Conservation (phyloP, 2,329 filamentous ascomycete genomes). For the Alternaria consortialis region DNA sequence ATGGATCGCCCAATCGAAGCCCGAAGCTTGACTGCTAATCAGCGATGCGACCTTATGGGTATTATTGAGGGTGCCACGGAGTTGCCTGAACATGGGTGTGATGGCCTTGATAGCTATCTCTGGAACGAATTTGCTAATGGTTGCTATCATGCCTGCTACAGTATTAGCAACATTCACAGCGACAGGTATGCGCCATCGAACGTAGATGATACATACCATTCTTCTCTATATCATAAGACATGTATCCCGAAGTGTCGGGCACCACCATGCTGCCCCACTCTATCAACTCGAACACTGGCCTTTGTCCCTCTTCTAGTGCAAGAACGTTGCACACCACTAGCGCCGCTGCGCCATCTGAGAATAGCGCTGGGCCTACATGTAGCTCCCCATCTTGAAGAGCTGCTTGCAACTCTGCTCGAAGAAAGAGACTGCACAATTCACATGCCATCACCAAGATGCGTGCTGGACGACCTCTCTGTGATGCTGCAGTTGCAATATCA, state of each 20-base stretch:
- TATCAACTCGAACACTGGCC: conserved; percentile 65
- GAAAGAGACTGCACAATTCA: conserved; percentile 63
- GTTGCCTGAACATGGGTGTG: conserved; percentile 46
- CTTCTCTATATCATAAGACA: conserved; percentile 72
- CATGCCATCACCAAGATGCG: conserved; percentile 71
- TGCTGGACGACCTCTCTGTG: conserved; percentile 66
- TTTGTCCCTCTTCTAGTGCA: conserved; percentile 51
- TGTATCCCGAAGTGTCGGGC: conserved; percentile 67
- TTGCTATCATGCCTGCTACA: conserved; percentile 29
- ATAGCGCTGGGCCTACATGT: conserved; percentile 71
- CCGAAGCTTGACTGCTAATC: conserved; percentile 52
- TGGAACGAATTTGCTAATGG: conserved; percentile 35
- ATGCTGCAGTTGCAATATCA: conserved; percentile 71
- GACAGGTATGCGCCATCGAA: neutral
- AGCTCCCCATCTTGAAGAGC: conserved; percentile 61
- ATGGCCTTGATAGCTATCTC: conserved; percentile 27
- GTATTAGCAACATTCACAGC: neutral
- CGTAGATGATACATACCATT: conserved; percentile 56
- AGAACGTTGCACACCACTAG: conserved; percentile 71
- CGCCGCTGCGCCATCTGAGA: conserved; percentile 76
- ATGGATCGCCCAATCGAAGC: conserved; percentile 79
- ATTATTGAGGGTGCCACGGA: conserved; percentile 1
- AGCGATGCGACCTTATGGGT: conserved; percentile 46
- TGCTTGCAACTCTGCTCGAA: conserved; percentile 71
- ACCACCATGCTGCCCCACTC: conserved; percentile 72